phyloP scores from a whole-genome alignment of 2,329 filamentous ascomycete species.

The Acephala macrosclerotiorum region DNA sequence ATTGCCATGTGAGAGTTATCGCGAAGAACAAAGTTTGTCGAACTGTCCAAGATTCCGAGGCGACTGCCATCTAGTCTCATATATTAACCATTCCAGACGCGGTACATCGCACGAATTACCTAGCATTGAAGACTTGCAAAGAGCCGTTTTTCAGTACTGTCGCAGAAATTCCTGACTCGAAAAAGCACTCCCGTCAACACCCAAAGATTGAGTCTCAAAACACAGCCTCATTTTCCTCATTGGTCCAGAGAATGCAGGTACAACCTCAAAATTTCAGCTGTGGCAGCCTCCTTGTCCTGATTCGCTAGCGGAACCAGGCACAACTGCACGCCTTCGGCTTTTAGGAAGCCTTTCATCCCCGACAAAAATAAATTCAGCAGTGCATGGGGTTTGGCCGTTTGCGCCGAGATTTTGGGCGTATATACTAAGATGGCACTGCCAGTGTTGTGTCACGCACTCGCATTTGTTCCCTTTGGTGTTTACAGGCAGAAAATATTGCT shows the following conservation, averaged over 20 bases:
- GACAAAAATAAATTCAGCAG: conserved; percentile 12
- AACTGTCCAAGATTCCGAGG: background rate
- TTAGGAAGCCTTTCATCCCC: background rate
- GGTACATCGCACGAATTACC: background rate
- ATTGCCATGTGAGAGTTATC: too few relatives aligned
- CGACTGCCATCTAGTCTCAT: background rate
- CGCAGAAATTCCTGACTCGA: background rate
- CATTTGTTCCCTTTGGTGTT: conserved; percentile 2
- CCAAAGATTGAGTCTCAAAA: background rate
- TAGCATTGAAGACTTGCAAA: background rate
- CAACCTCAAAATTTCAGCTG: conserved; percentile 13
- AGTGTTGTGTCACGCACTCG: conserved; percentile 12
- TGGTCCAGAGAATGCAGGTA: conserved; percentile 13
- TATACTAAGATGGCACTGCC: conserved; percentile 14
- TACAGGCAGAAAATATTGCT: background rate
- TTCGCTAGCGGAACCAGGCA: background rate
- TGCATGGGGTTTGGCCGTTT: conserved; percentile 7
- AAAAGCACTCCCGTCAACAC: background rate
- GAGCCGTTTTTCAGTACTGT: conserved; percentile 7
- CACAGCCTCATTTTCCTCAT: conserved; percentile 12
- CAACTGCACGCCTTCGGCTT: conserved; percentile 16
- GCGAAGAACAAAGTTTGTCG: background rate
- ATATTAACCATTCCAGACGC: background rate
- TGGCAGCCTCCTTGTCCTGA: background rate
- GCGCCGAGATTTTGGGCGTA: background rate